These are phyloP conservation scores for Solanum stenotomum DNA, from an alignment of 257 asterid species.

Conservation along the genomic window DNA sequence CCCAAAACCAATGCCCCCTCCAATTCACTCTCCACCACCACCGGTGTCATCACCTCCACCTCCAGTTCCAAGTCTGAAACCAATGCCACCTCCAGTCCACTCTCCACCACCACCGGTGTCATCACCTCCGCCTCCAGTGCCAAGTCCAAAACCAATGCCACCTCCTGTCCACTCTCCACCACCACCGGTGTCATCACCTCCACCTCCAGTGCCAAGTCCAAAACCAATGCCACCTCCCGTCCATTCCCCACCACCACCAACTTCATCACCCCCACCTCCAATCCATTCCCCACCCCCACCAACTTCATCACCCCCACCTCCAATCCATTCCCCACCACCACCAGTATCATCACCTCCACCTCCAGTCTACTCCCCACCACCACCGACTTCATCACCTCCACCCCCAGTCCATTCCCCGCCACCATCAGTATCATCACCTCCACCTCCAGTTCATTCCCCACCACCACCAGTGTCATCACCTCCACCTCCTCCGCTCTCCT, in stretches of 20 bases:
- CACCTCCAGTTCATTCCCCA: background rate
- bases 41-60: background rate
- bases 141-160: background rate
- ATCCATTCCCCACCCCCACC: background rate
- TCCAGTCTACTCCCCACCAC: background rate
- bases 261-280: background rate
- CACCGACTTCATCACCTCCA: background rate
- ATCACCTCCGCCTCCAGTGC: background rate
- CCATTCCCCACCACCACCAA: background rate
- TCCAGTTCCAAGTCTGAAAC: background rate
- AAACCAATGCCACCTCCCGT: background rate
- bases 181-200: background rate
- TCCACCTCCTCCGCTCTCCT: background rate
- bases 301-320: background rate
- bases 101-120: background rate
- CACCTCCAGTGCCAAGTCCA: background rate
- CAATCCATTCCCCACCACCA: background rate
- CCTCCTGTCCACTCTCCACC: background rate
- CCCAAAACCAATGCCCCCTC: background rate
- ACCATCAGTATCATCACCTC: background rate
- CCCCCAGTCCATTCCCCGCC: background rate
- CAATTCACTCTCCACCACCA: background rate
- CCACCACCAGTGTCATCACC: background rate
- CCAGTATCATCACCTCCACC: background rate
- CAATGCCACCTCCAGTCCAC: background rate